Evolutionary conservation across 192 early-diverging fungal species (phyloP).

Genomic region (Coemansia sp.): DNA sequence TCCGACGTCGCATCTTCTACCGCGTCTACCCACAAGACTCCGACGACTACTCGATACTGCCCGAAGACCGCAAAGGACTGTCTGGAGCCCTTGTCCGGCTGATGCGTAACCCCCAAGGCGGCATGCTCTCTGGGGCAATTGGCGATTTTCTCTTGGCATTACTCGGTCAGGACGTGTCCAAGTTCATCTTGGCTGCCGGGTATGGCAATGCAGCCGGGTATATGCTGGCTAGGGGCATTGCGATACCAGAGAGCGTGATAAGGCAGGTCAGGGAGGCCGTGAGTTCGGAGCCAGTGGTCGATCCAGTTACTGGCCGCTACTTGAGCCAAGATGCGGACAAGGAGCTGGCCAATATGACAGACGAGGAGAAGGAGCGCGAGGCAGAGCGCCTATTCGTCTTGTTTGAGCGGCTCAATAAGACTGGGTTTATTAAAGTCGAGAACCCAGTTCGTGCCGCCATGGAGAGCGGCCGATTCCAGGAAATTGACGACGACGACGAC

Average conservation of each 20-base stretch:
- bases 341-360: conserved; percentile 82
- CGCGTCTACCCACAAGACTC: conserved; percentile 17
- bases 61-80: conserved; percentile 32
- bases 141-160: conserved; percentile 45
- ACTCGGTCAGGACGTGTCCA: conserved; percentile 38
- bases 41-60: conserved; percentile 29
- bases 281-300: conserved; percentile 40
- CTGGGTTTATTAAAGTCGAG: conserved; percentile 81
- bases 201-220: conserved; percentile 95
- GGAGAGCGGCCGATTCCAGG: conserved; percentile 47
- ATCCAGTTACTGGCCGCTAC: conserved; percentile 90
- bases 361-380: conserved; percentile 95
- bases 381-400: conserved; percentile 89
- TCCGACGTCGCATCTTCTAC: conserved; percentile 25
- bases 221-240: conserved; percentile 71
- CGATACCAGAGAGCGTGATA: conserved; percentile 46
- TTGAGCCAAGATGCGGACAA: conserved; percentile 41
- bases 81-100: conserved; percentile 35
- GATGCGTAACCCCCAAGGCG: conserved; percentile 33
- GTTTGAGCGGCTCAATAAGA: conserved; percentile 90
- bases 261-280: conserved; percentile 14
- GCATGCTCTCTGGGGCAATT: conserved; percentile 32
- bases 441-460: conserved; percentile 66
- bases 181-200: conserved; percentile 63
- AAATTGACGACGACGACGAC: conserved; percentile 16